Conservation (phyloP, 371 early-diverging fungal genomes). For the Mucor mucedo region DNA sequence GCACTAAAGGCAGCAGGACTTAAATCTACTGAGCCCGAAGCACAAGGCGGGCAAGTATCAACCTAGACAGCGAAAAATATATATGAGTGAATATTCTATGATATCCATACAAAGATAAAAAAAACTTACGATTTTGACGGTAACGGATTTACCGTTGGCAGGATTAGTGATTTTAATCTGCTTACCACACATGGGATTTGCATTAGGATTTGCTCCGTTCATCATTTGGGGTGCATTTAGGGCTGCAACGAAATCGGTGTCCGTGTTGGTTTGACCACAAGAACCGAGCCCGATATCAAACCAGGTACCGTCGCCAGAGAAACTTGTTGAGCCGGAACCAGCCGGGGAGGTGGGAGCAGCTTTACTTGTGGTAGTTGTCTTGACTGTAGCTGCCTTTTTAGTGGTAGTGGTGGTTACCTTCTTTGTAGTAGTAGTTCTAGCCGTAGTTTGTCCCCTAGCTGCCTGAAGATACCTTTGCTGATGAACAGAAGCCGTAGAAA, state of each 20-base stretch:
- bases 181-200: constrained; percentile 29
- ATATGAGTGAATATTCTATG: background rate
- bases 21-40: constrained; percentile 36
- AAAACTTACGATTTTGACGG: constrained; percentile 36
- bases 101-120: constrained; percentile 21
- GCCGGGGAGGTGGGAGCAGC: constrained; percentile 3
- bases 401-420: background rate
- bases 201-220: constrained; percentile 43
- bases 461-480: background rate
- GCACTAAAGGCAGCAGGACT: constrained; percentile 49
- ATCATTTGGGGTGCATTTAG: constrained; percentile 46
- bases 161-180: constrained; percentile 29
- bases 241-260: constrained; percentile 36
- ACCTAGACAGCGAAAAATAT: constrained; percentile 10
- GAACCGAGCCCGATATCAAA: constrained; percentile 40
- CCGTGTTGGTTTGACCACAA: constrained; percentile 35
- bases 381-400: background rate
- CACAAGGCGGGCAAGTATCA: constrained; percentile 33
- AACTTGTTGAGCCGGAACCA: constrained; percentile 7
- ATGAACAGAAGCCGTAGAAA: no score
- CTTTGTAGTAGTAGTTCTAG: background rate
- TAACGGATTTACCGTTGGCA: constrained; percentile 37
- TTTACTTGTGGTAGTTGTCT: background rate
- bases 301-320: constrained; percentile 44
- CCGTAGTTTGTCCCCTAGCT: background rate